Conservation (phyloP, 371 early-diverging fungal genomes). For the Mortierella sp. region DNA sequence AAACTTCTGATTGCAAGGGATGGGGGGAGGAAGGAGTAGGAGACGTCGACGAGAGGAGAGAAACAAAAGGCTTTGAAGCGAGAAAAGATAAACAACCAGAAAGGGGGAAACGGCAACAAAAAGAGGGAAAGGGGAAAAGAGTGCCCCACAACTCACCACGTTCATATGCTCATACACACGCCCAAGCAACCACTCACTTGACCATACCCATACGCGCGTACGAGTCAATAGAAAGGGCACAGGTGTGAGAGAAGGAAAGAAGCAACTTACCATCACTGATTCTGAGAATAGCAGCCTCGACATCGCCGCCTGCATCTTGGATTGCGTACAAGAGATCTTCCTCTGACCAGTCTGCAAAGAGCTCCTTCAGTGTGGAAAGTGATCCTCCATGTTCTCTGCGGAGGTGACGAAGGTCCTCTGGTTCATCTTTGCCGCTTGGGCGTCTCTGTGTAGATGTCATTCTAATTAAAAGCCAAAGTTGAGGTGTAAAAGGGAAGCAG, state of each 20-base stretch:
- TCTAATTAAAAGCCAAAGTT: conserved; percentile 28
- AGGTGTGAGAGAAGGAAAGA: not conserved
- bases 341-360: conserved; percentile 94
- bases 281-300: conserved; percentile 84
- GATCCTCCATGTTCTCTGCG: conserved; percentile 76
- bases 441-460: conserved; percentile 50
- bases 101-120: conserved; percentile 7
- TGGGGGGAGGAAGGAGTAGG: not conserved
- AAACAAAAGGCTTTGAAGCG: not conserved
- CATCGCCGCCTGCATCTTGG: conserved; percentile 90
- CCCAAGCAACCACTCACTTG: not conserved
- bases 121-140: too few relatives aligned
- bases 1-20: conserved; percentile 1
- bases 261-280: conserved; percentile 87
- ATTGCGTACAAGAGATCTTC: conserved; percentile 89
- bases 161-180: not conserved
- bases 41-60: conserved; percentile 4
- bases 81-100: conserved; percentile 6
- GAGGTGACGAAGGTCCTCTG: conserved; percentile 76
- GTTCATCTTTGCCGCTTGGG: conserved; percentile 63
- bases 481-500: not conserved
- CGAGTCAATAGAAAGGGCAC: not conserved
- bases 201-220: not conserved
- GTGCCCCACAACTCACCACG: not conserved
- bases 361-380: conserved; percentile 81